Conservation (phyloP, 148 eudicot species). For the Mesembryanthemum crystallinum region DNA sequence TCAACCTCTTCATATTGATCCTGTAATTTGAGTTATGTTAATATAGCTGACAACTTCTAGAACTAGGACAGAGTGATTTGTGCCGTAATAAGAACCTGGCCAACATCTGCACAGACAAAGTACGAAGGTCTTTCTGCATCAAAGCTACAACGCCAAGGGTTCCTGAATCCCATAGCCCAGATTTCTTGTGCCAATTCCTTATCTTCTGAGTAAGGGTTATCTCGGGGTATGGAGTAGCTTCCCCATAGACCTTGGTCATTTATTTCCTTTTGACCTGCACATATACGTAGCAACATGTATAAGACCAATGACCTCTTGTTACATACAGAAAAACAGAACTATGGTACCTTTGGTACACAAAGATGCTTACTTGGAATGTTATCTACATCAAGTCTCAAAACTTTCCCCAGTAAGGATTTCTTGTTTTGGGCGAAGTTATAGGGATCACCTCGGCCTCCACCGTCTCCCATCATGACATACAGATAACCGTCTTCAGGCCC, state of each 20-base stretch:
- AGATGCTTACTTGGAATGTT: constrained; percentile 61
- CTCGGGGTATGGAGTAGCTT: constrained; percentile 69
- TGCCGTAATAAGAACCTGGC: constrained; percentile 50
- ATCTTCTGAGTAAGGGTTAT: constrained; percentile 73
- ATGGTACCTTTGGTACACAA: not conserved
- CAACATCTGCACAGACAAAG: constrained; percentile 81
- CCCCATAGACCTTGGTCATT: constrained; percentile 67
- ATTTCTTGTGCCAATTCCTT: constrained; percentile 61
- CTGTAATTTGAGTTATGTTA: constrained; percentile 30
- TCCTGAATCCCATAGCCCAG: constrained; percentile 87
- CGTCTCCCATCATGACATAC: constrained; percentile 89
- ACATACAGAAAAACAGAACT: not conserved
- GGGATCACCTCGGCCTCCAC: constrained; percentile 71
- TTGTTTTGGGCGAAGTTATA: constrained; percentile 77
- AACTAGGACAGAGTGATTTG: not conserved
- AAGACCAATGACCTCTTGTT: constrained; percentile 1
- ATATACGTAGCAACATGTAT: not conserved
- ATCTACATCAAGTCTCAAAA: constrained; percentile 78
- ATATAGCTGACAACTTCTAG: not conserved
- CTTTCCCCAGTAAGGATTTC: constrained; percentile 83
- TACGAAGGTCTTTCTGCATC: constrained; percentile 86
- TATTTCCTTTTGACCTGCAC: constrained; percentile 56
- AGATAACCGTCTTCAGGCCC: constrained; percentile 78
- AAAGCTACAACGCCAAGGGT: constrained; percentile 98
- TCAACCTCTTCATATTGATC: constrained; percentile 87